Percentiles rank a stretch among this genome's conserved stretches.
Evolutionary conservation across 495 filamentous ascomycete genomes (phyloP).

Genomic region (Xylaria sp.): DNA sequence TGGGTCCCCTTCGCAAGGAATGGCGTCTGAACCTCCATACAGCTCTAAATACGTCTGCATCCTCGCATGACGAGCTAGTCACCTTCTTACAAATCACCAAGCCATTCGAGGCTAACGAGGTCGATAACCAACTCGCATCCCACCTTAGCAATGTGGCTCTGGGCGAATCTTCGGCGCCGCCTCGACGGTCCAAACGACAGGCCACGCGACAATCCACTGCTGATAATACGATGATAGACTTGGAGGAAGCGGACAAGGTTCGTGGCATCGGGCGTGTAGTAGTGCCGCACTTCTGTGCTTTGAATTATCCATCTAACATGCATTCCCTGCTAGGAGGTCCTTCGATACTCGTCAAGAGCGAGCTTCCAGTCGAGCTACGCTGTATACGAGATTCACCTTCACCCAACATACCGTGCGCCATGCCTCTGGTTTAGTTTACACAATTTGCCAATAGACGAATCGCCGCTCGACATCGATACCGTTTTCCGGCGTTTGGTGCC

Average conservation of each 20-base stretch:
- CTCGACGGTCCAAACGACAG: slow-evolving; percentile 19
- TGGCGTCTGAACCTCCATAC: slow-evolving; percentile 50
- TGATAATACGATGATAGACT: slow-evolving; percentile 48
- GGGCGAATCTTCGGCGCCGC: neutral
- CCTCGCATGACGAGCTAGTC: slow-evolving; percentile 40
- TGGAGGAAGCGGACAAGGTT: slow-evolving; percentile 58
- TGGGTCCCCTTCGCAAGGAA: slow-evolving; percentile 53
- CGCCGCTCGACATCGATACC: slow-evolving; percentile 61
- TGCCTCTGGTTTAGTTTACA: slow-evolving; percentile 65
- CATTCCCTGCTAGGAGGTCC: slow-evolving; percentile 33
- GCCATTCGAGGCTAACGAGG: slow-evolving; percentile 49
- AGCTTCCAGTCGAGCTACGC: slow-evolving; percentile 62
- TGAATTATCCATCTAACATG: slow-evolving; percentile 48
- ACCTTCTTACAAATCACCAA: slow-evolving; percentile 58
- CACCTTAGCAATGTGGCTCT: slow-evolving; percentile 49
- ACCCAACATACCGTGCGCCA: slow-evolving; percentile 63
- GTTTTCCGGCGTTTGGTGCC: slow-evolving; percentile 77
- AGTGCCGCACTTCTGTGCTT: slow-evolving; percentile 33
- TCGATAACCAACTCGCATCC: slow-evolving; percentile 51
- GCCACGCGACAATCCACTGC: slow-evolving; percentile 18
- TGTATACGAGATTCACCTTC: slow-evolving; percentile 65
- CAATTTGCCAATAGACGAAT: slow-evolving; percentile 51
- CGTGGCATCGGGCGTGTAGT: slow-evolving; percentile 14
- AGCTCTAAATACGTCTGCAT: slow-evolving; percentile 43
- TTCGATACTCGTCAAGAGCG: slow-evolving; percentile 37